A percentile compares a stretch with the other conserved stretches of the same genome.
Evolutionary conservation across 2,329 filamentous ascomycete species (phyloP).

Genomic region (Lachnellula cervina): DNA sequence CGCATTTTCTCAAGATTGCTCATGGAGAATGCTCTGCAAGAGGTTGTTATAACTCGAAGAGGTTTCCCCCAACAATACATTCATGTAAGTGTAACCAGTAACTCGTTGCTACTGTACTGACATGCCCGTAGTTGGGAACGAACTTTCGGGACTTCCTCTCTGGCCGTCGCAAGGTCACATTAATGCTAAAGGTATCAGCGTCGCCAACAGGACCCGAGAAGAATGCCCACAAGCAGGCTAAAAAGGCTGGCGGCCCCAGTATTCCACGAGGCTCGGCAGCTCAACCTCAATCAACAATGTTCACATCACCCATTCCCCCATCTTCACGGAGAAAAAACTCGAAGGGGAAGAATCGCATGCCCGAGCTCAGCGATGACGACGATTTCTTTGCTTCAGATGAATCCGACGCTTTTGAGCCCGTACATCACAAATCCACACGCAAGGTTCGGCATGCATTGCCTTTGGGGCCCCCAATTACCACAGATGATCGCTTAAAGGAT

Average conservation of each 20-base stretch:
- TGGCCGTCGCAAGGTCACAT: slow-evolving; percentile 24
- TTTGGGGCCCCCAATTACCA: slow-evolving; percentile 54
- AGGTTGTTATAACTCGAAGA: slow-evolving; percentile 52
- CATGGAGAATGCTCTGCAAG: slow-evolving; percentile 66
- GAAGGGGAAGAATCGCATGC: slow-evolving; percentile 33
- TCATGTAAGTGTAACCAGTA: slow-evolving; percentile 42
- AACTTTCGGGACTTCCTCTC: slow-evolving; percentile 25
- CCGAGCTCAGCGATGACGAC: slow-evolving; percentile 37
- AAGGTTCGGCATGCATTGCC: slow-evolving; percentile 27
- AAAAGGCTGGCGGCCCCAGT: background rate
- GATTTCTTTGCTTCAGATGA: slow-evolving; percentile 47
- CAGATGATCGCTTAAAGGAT: slow-evolving; percentile 47
- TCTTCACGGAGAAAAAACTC: slow-evolving; percentile 33
- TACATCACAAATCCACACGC: background rate
- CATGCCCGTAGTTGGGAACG: slow-evolving; percentile 24
- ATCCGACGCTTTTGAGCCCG: slow-evolving; percentile 32
- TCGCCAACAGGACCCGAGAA: slow-evolving; percentile 11
- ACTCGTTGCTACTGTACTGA: slow-evolving; percentile 28
- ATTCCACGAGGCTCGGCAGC: background rate
- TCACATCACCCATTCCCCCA: slow-evolving; percentile 58
- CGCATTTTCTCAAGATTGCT: slow-evolving; percentile 76
- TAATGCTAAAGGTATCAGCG: slow-evolving; percentile 27
- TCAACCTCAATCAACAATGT: slow-evolving; percentile 56
- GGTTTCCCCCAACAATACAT: slow-evolving; percentile 74
- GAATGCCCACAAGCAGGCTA: slow-evolving; percentile 33